phyloP scores from a whole-genome alignment of 179 eudicot species.

The Patellifolia procumbens region DNA sequence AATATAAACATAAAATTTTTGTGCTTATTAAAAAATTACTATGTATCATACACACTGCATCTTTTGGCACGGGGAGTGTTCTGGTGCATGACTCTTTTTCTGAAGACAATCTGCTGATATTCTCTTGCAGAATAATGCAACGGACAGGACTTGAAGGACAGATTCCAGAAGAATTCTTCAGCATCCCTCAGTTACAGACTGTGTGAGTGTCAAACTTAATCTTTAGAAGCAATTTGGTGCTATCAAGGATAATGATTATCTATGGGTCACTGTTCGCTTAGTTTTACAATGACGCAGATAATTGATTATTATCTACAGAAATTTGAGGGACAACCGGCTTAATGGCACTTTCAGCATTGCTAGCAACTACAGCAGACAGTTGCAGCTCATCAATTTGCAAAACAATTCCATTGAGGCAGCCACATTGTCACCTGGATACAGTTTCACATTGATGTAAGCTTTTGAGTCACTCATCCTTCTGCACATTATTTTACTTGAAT shows the following conservation, averaged over 20 bases:
- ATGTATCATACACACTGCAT: too few relatives aligned
- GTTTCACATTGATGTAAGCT: conserved; percentile 35
- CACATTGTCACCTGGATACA: conserved; percentile 21
- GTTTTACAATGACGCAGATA: conserved; percentile 7
- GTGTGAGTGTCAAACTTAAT: conserved; percentile 43
- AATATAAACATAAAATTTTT: too few relatives aligned
- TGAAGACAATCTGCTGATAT: conserved; percentile 16
- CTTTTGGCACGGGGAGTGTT: background rate
- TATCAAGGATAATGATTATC: background rate
- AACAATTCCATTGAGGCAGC: conserved; percentile 43
- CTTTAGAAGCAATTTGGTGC: background rate
- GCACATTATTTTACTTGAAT: too few relatives aligned
- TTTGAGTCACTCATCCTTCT: background rate
- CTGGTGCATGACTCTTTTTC: background rate
- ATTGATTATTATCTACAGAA: conserved; percentile 36
- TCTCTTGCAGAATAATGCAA: conserved; percentile 45
- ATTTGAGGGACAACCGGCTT: conserved; percentile 40
- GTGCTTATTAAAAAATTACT: too few relatives aligned
- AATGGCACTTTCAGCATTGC: conserved; percentile 55
- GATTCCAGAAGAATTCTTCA: conserved; percentile 51
- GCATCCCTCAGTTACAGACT: conserved; percentile 52
- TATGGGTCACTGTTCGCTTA: background rate
- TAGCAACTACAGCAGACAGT: conserved; percentile 40
- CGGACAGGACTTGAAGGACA: conserved; percentile 45
- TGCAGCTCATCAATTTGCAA: conserved; percentile 50